Conservation (phyloP, 2,329 filamentous ascomycete genomes). For the Penicillium sp. region DNA sequence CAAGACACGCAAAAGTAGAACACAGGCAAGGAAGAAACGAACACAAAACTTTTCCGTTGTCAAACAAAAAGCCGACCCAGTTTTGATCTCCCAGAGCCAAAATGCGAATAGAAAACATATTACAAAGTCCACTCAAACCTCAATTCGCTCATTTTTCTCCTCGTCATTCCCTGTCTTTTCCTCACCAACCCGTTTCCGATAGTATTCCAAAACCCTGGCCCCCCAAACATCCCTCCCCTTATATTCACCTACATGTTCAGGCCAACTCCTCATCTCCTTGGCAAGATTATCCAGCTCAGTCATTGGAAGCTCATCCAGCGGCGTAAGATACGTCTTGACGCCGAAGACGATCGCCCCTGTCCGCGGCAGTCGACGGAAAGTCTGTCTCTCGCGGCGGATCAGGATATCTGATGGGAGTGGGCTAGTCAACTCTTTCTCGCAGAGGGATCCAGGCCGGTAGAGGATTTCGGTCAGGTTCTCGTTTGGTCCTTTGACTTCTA, state of each 20-base stretch:
- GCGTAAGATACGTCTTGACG: conserved; percentile 48
- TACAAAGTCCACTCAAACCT: conserved; percentile 8
- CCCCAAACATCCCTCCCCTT: conserved; percentile 49
- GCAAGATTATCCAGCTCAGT: conserved; percentile 44
- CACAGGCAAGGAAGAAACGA: background rate
- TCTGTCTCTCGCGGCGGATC: conserved; percentile 51
- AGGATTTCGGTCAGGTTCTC: conserved; percentile 44
- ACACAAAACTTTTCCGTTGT: conserved; percentile 7
- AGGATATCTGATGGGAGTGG: conserved; percentile 42
- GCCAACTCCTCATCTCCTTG: conserved; percentile 48
- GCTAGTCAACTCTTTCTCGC: conserved; percentile 37
- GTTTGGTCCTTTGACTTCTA: conserved; percentile 46
- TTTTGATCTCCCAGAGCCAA: conserved; percentile 8
- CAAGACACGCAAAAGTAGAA: background rate
- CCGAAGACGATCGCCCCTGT: conserved; percentile 50
- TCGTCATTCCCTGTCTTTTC: background rate
- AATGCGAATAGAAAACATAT: background rate
- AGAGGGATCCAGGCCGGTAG: conserved; percentile 44
- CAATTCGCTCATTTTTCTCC: conserved; percentile 10
- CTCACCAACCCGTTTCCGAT: conserved; percentile 25
- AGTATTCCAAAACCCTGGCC: conserved; percentile 37
- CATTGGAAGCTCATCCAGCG: conserved; percentile 41
- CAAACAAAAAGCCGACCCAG: conserved; percentile 8
- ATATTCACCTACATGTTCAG: conserved; percentile 45
- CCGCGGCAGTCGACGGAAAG: conserved; percentile 47